Percentiles rank a stretch among this genome's conserved stretches.
These are phyloP conservation scores for Beauveria pseudobassiana DNA, from an alignment of 2,329 filamentous ascomycete species.

Conservation along the genomic window DNA sequence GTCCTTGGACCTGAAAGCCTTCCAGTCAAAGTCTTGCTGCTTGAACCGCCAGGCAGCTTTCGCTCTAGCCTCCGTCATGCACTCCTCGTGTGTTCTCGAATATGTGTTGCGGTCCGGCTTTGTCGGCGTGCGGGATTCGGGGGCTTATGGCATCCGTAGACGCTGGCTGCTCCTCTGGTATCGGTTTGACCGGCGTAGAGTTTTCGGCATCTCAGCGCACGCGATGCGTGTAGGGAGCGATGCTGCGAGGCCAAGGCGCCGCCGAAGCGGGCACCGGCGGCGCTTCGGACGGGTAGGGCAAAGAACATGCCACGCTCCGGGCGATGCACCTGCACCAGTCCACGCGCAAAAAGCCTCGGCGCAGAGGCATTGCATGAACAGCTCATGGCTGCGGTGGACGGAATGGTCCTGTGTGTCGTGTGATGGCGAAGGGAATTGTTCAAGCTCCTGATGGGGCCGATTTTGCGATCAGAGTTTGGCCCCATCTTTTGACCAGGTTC, in stretches of 20 bases:
- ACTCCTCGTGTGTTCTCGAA: neutral
- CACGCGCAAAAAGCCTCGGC: slow-evolving; percentile 41
- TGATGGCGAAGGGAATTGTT: slow-evolving; percentile 4
- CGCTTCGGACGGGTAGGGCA: neutral
- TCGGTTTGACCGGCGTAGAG: neutral
- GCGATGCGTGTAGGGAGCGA: neutral
- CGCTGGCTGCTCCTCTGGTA: neutral
- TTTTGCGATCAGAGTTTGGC: neutral
- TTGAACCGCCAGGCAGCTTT: slow-evolving; percentile 6
- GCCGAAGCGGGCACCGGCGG: neutral
- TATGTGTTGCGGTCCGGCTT: neutral
- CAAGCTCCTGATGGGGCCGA: neutral
- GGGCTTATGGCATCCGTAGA: neutral
- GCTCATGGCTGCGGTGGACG: slow-evolving; percentile 29
- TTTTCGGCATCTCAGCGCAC: neutral
- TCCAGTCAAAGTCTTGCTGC: slow-evolving; percentile 8
- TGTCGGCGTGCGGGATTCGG: neutral
- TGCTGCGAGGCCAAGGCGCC: neutral
- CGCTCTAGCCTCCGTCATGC: neutral
- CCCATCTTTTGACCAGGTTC: neutral
- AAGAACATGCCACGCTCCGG: slow-evolving; percentile 17
- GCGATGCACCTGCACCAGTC: slow-evolving; percentile 33
- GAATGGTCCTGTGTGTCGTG: neutral
- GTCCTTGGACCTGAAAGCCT: slow-evolving; percentile 3
- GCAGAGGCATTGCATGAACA: slow-evolving; percentile 41